Conservation (phyloP, 2,329 filamentous ascomycete species). For the Fusarium paranaense region DNA sequence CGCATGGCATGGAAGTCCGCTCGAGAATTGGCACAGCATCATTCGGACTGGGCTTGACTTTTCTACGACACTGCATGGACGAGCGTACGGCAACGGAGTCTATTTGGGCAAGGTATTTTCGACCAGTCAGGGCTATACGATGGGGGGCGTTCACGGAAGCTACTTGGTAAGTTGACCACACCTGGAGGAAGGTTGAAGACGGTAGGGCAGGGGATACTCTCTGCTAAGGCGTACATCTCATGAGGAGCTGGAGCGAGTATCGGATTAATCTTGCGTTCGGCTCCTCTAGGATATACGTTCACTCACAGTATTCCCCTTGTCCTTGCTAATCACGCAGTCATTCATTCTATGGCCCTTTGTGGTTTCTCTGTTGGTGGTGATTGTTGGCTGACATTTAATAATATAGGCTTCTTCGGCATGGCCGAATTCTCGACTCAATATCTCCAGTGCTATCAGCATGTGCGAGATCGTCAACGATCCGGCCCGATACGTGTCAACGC, state of each 20-base stretch:
- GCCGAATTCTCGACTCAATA: slow-evolving; percentile 74
- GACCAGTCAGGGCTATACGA: slow-evolving; percentile 26
- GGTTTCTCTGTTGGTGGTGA: not conserved
- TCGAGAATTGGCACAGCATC: slow-evolving; percentile 91
- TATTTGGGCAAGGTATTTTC: slow-evolving; percentile 71
- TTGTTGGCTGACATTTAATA: slow-evolving; percentile 1
- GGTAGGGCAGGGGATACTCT: not conserved
- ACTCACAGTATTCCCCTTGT: not conserved
- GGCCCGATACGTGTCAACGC: slow-evolving; percentile 63
- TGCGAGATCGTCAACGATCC: slow-evolving; percentile 89
- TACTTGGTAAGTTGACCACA: not conserved
- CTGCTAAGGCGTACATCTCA: not conserved
- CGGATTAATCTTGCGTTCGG: not conserved
- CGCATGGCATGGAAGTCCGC: slow-evolving; percentile 84
- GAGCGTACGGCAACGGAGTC: slow-evolving; percentile 81
- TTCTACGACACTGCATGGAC: slow-evolving; percentile 70
- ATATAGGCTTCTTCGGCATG: slow-evolving; percentile 55
- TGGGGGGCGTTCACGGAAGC: not conserved
- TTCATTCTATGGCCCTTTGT: not conserved
- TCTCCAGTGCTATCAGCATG: slow-evolving; percentile 73
- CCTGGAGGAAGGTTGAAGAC: not conserved
- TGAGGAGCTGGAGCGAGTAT: not conserved
- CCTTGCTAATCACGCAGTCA: not conserved
- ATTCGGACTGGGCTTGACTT: slow-evolving; percentile 85
- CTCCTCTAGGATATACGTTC: not conserved